phyloP scores from a whole-genome alignment of 495 filamentous ascomycete genomes.

The Sabuloglossum arenarium region DNA sequence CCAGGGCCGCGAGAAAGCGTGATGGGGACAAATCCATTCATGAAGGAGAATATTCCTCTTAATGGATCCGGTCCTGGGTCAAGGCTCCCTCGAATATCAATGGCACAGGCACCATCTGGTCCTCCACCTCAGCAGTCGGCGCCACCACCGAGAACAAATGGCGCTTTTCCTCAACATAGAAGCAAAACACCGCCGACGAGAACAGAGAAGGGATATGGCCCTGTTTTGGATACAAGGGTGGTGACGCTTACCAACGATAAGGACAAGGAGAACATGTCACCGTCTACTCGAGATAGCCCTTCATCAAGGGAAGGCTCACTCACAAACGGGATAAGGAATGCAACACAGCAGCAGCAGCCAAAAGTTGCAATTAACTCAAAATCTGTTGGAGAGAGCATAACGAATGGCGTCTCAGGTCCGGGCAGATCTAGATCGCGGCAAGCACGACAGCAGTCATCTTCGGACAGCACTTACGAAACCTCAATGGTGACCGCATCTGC shows the following conservation, averaged over 20 bases:
- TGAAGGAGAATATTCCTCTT: background rate
- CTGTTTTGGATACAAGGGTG: background rate
- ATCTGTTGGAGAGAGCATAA: slow-evolving; percentile 16
- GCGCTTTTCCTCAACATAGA: slow-evolving; percentile 23
- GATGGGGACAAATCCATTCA: slow-evolving; percentile 15
- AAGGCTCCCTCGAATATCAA: slow-evolving; percentile 47
- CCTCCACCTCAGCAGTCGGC: slow-evolving; percentile 77
- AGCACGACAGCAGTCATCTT: slow-evolving; percentile 9
- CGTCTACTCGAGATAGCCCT: slow-evolving; percentile 3
- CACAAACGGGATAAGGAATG: slow-evolving; percentile 24
- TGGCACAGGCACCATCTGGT: slow-evolving; percentile 51
- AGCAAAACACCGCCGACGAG: slow-evolving; percentile 35
- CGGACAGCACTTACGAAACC: background rate
- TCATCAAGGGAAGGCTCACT: background rate
- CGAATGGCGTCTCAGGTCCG: slow-evolving; percentile 1
- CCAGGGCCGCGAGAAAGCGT: slow-evolving; percentile 32
- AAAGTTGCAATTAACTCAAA: slow-evolving; percentile 15
- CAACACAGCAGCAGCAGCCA: slow-evolving; percentile 30
- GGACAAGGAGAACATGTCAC: slow-evolving; percentile 15
- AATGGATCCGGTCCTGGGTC: slow-evolving; percentile 26
- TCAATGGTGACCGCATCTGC: background rate
- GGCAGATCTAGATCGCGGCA: slow-evolving; percentile 13
- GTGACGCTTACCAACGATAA: background rate
- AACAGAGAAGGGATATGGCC: slow-evolving; percentile 5
- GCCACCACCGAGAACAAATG: slow-evolving; percentile 47